phyloP scores from a whole-genome alignment of 257 asterid genomes.

The Linaria vulgaris region DNA sequence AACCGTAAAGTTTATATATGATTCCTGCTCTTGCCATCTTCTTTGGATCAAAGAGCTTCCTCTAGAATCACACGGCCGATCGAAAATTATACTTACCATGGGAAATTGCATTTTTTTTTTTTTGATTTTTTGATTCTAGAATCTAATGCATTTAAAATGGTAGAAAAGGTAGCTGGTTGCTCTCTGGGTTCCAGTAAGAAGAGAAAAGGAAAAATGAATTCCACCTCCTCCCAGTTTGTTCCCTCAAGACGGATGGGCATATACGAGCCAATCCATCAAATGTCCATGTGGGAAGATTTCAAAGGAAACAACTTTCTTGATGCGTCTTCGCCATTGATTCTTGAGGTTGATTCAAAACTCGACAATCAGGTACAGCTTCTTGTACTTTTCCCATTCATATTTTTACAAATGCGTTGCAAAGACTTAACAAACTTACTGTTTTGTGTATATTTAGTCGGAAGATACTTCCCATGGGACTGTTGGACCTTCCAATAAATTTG shows the following conservation, averaged over 20 bases:
- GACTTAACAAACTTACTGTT: slow-evolving; percentile 2
- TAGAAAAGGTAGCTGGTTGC: not conserved
- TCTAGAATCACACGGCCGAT: too few species aligned
- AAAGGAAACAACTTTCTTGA: slow-evolving; percentile 49
- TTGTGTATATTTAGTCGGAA: slow-evolving; percentile 47
- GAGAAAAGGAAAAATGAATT: slow-evolving; percentile 52
- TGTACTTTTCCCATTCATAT: not conserved
- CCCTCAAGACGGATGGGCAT: slow-evolving; percentile 79
- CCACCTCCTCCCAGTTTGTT: slow-evolving; percentile 66
- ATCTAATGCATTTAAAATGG: not conserved
- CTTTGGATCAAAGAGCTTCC: too few species aligned
- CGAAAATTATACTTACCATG: too few species aligned
- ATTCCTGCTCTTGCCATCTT: not conserved
- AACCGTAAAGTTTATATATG: not conserved
- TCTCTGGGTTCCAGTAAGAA: slow-evolving; percentile 23
- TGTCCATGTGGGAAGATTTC: slow-evolving; percentile 81
- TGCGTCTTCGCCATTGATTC: slow-evolving; percentile 42
- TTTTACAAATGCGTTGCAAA: not conserved
- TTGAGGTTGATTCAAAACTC: slow-evolving; percentile 51
- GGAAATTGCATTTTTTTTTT: too few species aligned
- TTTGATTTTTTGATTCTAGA: too few species aligned
- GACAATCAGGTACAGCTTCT: slow-evolving; percentile 54
- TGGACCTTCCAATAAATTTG: slow-evolving; percentile 64
- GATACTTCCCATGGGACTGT: slow-evolving; percentile 74
- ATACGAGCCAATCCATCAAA: slow-evolving; percentile 67